These are phyloP conservation scores for Murraya paniculata DNA, from an alignment of 345 rosid genomes.

Conservation along the genomic window DNA sequence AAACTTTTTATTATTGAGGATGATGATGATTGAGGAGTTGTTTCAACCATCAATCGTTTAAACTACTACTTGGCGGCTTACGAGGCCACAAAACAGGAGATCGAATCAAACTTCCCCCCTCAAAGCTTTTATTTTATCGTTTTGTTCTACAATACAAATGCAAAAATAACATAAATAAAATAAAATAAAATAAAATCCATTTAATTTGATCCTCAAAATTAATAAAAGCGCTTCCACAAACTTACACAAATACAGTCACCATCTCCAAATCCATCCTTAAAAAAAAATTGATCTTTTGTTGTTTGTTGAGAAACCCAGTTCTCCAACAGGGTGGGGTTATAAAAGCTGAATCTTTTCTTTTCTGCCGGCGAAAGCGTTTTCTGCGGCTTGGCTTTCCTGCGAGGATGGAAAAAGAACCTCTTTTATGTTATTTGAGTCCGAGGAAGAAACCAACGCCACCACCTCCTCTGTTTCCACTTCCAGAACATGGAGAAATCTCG, in stretches of 20 bases:
- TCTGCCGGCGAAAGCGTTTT: background rate
- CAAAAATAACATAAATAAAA: too few species aligned
- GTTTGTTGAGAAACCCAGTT: background rate
- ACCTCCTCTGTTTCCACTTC: slow-evolving; percentile 55
- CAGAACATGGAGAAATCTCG: slow-evolving; percentile 62
- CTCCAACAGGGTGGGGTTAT: background rate
- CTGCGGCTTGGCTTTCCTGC: slow-evolving; percentile 14
- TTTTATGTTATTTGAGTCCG: slow-evolving; percentile 49
- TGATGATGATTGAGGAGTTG: too few species aligned
- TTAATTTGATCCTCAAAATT: background rate
- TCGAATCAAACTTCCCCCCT: background rate
- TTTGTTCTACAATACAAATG: too few species aligned
- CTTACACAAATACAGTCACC: background rate
- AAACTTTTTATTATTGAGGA: background rate
- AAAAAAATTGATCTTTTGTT: background rate
- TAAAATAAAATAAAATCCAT: background rate
- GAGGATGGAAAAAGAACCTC: slow-evolving; percentile 59
- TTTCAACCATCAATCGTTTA: too few species aligned
- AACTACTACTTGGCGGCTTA: background rate
- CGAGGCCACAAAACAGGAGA: background rate
- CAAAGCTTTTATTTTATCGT: background rate
- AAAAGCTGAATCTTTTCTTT: background rate
- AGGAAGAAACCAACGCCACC: slow-evolving; percentile 27
- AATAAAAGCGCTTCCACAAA: background rate
- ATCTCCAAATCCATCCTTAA: background rate